Percentiles rank a stretch among this genome's conserved stretches.
phyloP scores from a whole-genome alignment of 2,329 filamentous ascomycete genomes.

The Aspergillus awamori region DNA sequence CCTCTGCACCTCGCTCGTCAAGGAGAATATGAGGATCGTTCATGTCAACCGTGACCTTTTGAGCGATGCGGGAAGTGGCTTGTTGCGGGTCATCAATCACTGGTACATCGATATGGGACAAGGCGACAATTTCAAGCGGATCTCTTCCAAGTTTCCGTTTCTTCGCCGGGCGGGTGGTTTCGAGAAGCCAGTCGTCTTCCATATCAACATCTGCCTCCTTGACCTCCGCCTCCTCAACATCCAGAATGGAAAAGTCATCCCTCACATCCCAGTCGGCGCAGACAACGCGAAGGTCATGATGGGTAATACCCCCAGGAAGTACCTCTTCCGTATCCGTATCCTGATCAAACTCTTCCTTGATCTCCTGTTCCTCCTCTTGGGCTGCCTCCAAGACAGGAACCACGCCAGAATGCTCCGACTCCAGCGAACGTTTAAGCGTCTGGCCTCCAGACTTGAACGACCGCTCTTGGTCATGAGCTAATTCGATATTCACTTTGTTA shows the following conservation, averaged over 20 bases:
- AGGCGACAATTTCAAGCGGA: slow-evolving; percentile 49
- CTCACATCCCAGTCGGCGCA: slow-evolving; percentile 83
- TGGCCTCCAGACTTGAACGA: slow-evolving; percentile 75
- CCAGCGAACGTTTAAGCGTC: slow-evolving; percentile 53
- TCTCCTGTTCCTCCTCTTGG: slow-evolving; percentile 55
- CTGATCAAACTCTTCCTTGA: slow-evolving; percentile 54
- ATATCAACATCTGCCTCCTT: slow-evolving; percentile 22
- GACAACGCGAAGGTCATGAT: slow-evolving; percentile 80
- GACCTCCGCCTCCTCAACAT: slow-evolving; percentile 29
- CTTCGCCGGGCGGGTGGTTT: slow-evolving; percentile 59
- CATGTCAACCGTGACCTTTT: slow-evolving; percentile 79
- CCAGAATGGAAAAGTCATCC: slow-evolving; percentile 53
- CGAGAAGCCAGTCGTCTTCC: slow-evolving; percentile 54
- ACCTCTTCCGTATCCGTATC: slow-evolving; percentile 66
- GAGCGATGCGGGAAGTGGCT: slow-evolving; percentile 71
- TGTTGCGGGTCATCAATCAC: slow-evolving; percentile 80
- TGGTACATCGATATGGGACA: slow-evolving; percentile 66
- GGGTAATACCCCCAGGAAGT: slow-evolving; percentile 67
- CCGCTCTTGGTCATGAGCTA: slow-evolving; percentile 84
- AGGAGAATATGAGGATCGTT: slow-evolving; percentile 86
- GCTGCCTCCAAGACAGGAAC: slow-evolving; percentile 50
- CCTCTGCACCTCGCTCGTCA: slow-evolving; percentile 71
- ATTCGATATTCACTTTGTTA: slow-evolving; percentile 84
- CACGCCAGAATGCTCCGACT: slow-evolving; percentile 60
- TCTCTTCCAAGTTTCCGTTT: slow-evolving; percentile 62